Evolutionary conservation across 768 basidiomycete species (phyloP).

Genomic region (Mycena metata): DNA sequence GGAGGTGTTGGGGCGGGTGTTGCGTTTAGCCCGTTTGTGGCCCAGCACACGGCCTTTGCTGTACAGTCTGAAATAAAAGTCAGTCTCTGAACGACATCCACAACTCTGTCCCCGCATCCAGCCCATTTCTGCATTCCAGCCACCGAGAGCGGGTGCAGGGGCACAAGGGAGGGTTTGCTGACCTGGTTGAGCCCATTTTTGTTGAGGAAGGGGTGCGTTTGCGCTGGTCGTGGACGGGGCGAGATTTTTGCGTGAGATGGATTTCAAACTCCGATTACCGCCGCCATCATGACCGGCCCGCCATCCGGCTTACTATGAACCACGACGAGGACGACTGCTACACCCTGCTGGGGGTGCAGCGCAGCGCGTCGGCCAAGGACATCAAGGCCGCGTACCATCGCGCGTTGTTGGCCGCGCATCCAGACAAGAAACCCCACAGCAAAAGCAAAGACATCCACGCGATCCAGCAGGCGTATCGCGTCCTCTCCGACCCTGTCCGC

Average conservation of each 20-base stretch:
- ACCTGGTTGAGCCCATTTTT: constrained; percentile 37
- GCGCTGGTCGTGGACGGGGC: not conserved
- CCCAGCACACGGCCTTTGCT: constrained; percentile 96
- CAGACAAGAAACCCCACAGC: constrained; percentile 61
- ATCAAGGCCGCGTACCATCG: constrained; percentile 73
- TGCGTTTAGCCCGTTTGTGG: constrained; percentile 99
- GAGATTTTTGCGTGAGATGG: too few species aligned
- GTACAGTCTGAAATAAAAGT: constrained; percentile 78
- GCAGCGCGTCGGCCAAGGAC: constrained; percentile 62
- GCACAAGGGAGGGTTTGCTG: too few species aligned
- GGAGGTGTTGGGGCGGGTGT: constrained; percentile 95
- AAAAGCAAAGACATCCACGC: constrained; percentile 60
- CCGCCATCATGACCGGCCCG: too few species aligned
- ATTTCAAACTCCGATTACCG: too few species aligned
- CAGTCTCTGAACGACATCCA: constrained; percentile 35
- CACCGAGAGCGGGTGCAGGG: too few species aligned
- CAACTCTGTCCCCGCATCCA: constrained; percentile 19
- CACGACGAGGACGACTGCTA: constrained; percentile 77
- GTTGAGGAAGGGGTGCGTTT: not conserved
- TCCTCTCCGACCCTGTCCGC: constrained; percentile 64
- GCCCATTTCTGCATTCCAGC: constrained; percentile 1
- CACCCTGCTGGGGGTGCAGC: constrained; percentile 65
- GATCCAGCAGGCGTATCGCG: constrained; percentile 77
- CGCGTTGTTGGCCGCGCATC: constrained; percentile 74
- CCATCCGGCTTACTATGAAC: too few species aligned